Evolutionary conservation across 2,329 filamentous ascomycete genomes (phyloP), one percentile per base, ranked within the genome.

Genomic region (Microdochium nivale): DNA sequence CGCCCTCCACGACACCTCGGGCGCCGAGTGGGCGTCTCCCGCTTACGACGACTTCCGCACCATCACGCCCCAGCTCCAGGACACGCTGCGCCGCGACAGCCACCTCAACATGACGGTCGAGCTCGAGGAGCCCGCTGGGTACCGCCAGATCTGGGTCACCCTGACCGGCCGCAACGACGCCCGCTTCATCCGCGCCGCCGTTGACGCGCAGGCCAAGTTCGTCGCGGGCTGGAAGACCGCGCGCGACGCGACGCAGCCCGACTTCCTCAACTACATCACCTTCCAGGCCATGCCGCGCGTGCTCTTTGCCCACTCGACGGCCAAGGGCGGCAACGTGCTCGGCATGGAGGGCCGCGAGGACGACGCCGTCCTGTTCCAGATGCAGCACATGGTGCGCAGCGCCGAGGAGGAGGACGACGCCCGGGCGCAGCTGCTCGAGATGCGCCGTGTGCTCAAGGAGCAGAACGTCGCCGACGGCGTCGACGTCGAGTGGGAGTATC

Each of bases 311-410:
- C 54, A 66, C 9, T 66, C 65, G 24, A 51, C 51, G 2, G 59
- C 59, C 25, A 65, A 62, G 47, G 66, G 70, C 50, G 67, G 65
- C 25, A 69, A 68, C 53, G 64, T 72, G 47, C 59, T 71, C 27
- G 65, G 64, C n/a, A 56, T 72, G 14, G 61, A 64, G 58, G 63
- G 25, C 23, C 7, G 58, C 58, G 59, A 65, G 47, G 63, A 60
- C 40, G 62, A 62, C 50, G 61, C 62, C 14, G 52, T 60, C 27
- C 51, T 58, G n/a, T 67, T 61, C 62, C 60, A 63, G 32, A 51
- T 56, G 21, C 54, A 61, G 56, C 52, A 59, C 32, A 64, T 64
- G 51, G 58, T 67, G 25, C 60, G 59, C 52, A 61, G 62, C 43
- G 61, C 60, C 1, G 60, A 66, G 49, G 47, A 55, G 32, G 48